Evolutionary conservation across 371 early-diverging fungal genomes (phyloP).

Genomic region (Rhizopus arrhizus): DNA sequence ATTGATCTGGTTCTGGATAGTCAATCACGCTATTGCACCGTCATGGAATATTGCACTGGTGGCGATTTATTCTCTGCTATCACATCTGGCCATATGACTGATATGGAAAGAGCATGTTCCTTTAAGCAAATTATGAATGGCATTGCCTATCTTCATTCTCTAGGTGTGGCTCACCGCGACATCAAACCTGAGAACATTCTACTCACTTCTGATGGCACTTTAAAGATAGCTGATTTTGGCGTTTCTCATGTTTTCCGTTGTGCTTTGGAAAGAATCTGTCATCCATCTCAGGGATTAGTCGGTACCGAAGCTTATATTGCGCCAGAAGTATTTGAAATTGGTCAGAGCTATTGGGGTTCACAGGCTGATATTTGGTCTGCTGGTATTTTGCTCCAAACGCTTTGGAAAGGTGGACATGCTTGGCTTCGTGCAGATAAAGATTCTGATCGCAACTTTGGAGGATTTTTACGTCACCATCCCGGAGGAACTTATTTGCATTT

Average conservation of each 20-base stretch:
- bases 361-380: conserved; percentile 79
- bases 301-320: conserved; percentile 91
- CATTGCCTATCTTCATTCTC: conserved; percentile 82
- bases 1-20: conserved; percentile 89
- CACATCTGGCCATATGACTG: conserved; percentile 66
- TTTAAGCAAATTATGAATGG: conserved; percentile 90
- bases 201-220: conserved; percentile 68
- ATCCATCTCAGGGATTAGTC: conserved; percentile 72
- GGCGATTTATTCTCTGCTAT: conserved; percentile 78
- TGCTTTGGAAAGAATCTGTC: conserved; percentile 69
- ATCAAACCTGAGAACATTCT: conserved; percentile 90
- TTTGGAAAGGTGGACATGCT: conserved; percentile 75
- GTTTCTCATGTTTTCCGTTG: conserved; percentile 88
- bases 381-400: conserved; percentile 77
- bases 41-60: conserved; percentile 87
- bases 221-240: conserved; percentile 98
- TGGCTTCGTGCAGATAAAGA: conserved; percentile 67
- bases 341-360: conserved; percentile 73
- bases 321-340: conserved; percentile 69
- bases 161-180: conserved; percentile 92
- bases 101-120: conserved; percentile 73
- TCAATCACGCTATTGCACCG: conserved; percentile 85
- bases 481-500: conserved; percentile 62
- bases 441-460: conserved; percentile 66
- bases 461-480: conserved; percentile 56